Evolutionary conservation across 768 basidiomycete species (phyloP), one percentile per base, ranked within the genome.

Genomic region (Hydnomerulius pinastri): DNA sequence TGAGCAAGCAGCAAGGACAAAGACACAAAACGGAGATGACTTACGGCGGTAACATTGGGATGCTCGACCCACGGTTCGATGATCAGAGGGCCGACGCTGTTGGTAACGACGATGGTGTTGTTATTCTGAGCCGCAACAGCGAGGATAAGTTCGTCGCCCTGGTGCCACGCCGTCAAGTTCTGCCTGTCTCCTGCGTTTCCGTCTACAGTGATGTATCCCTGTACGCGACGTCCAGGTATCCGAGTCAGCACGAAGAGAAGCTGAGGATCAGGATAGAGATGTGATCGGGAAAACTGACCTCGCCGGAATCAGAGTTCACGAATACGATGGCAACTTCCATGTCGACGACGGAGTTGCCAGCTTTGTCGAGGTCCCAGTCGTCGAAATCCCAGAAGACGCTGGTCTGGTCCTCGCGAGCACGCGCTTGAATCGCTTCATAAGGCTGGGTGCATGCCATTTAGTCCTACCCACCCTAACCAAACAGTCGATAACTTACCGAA

Each of bases 291-390:
- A n/a, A n/a, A 57, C 55, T 18, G 5, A 69, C 78, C 68, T 93
- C 91, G 13, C 91, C 91, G 21, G 87, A 89, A 64, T 92, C 85
- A 4, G 86, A 75, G 53, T 82, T 81, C 57, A 90, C 75, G 68
- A 92, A 90, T 10, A 93, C 90, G 32, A 93, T 73, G 3, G 83
- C 83, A 4, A 82, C 83, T 13, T 81, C 80, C 48, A 77, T 75
- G 33, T 62, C 70, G 1, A 70, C 67, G 0, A 76, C 83, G 38
- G 75, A 67, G 39, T 73, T 76, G 5, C 71, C 77, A 7, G 83
- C 85, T 0, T 67, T 61, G 0, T 54, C 60, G 18, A 83, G 75
- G 29, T 67, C n/a, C n/a, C n/a, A n/a, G n/a, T n/a, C n/a, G n/a
- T n/a, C n/a, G n/a, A n/a, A n/a, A n/a, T n/a, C n/a, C n/a, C n/a